phyloP scores from a whole-genome alignment of 2,329 filamentous ascomycete species.

The Neofusicoccum cordaticola region DNA sequence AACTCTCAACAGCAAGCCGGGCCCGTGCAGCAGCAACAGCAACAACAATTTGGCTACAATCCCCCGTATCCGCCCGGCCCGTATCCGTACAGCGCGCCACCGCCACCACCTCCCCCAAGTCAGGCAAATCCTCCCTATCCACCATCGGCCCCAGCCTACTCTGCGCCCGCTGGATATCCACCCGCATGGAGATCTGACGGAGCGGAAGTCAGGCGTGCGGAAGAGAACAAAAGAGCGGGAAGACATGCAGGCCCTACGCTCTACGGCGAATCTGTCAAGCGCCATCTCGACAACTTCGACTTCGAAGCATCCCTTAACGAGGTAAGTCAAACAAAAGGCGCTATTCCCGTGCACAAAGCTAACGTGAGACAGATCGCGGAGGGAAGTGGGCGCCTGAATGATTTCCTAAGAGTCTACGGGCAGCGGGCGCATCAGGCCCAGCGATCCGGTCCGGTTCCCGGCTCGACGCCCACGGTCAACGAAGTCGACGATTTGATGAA shows the following conservation, averaged over 20 bases:
- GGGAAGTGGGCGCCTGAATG: constrained; percentile 41
- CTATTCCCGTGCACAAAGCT: neutral
- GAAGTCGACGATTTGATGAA: constrained; percentile 54
- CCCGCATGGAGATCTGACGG: constrained; percentile 39
- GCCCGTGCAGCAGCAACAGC: constrained; percentile 33
- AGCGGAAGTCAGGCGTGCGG: constrained; percentile 28
- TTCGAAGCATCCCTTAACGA: constrained; percentile 53
- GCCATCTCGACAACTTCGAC: constrained; percentile 62
- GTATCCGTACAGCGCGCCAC: constrained; percentile 38
- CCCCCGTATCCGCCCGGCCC: constrained; percentile 21
- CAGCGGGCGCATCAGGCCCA: constrained; percentile 51
- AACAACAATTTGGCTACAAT: constrained; percentile 39
- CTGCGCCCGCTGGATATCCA: constrained; percentile 37
- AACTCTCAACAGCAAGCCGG: constrained; percentile 32
- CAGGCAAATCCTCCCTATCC: constrained; percentile 40
- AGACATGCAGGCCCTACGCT: constrained; percentile 30
- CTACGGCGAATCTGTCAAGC: constrained; percentile 55
- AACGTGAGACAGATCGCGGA: constrained; percentile 41
- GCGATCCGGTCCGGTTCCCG: constrained; percentile 45
- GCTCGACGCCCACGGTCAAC: constrained; percentile 48
- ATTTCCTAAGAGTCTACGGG: constrained; percentile 52
- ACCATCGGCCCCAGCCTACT: constrained; percentile 37
- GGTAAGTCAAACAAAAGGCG: constrained; percentile 26
- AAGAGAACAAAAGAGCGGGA: constrained; percentile 37
- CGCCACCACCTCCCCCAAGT: constrained; percentile 30